Percentiles rank a stretch among this genome's conserved stretches.
Conservation (phyloP, 2,329 filamentous ascomycete species). For the Fusarium beomiforme region DNA sequence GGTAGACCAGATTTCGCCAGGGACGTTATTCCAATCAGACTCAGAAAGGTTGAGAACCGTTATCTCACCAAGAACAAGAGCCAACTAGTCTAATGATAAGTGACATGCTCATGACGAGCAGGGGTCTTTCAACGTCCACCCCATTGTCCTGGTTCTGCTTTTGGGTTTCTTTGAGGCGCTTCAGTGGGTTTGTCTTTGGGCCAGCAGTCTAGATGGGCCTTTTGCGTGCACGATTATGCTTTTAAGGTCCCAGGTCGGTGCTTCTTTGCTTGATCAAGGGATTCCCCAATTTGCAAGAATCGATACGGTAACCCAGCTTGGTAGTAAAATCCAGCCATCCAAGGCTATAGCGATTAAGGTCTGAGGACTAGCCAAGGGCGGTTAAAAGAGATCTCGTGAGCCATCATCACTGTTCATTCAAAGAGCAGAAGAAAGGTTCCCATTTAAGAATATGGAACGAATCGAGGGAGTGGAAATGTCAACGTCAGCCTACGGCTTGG, state of each 20-base stretch:
- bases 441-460: slow-evolving; percentile 4
- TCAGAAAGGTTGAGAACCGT: slow-evolving; percentile 14
- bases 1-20: slow-evolving; percentile 13
- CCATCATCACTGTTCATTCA: neutral
- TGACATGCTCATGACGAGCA: slow-evolving; percentile 7
- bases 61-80: neutral
- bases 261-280: slow-evolving; percentile 7
- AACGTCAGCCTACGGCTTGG: slow-evolving; percentile 42
- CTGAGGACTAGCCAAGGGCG: slow-evolving; percentile 16
- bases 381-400: slow-evolving; percentile 6
- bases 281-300: neutral
- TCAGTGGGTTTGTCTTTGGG: slow-evolving; percentile 14
- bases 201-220: slow-evolving; percentile 21
- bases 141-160: slow-evolving; percentile 20
- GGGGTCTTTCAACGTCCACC: slow-evolving; percentile 19
- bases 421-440: neutral
- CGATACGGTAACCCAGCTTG: slow-evolving; percentile 1
- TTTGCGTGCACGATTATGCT: slow-evolving; percentile 13
- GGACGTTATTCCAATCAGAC: slow-evolving; percentile 5
- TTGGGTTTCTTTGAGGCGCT: slow-evolving; percentile 7
- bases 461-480: slow-evolving; percentile 28
- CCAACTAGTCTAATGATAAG: slow-evolving; percentile 1
- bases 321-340: slow-evolving; percentile 18
- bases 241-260: slow-evolving; percentile 1
- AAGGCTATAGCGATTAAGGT: slow-evolving; percentile 2